phyloP scores from a whole-genome alignment of 306 rosid species.

The Glycyrrhiza uralensis region DNA sequence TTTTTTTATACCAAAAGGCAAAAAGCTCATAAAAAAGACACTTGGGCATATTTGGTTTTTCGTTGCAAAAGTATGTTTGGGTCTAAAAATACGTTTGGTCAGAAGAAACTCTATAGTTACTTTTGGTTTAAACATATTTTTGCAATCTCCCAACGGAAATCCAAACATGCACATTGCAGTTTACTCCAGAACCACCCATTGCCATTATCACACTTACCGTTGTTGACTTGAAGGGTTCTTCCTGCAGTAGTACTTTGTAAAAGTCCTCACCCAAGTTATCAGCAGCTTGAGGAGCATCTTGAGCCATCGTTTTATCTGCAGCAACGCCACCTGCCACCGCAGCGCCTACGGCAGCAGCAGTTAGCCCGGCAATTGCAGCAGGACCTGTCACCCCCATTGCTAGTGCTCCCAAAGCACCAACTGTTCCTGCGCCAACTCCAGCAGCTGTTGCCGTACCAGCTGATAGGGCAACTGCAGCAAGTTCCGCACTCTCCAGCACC shows the following conservation, averaged over 20 bases:
- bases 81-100: too few species aligned
- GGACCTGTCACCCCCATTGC: constrained; percentile 86
- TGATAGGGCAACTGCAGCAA: constrained; percentile 76
- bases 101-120: too few species aligned
- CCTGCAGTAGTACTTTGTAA: constrained; percentile 72
- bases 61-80: too few species aligned
- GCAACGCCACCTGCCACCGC: constrained; percentile 79
- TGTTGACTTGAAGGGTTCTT: constrained; percentile 96
- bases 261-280: constrained; percentile 75
- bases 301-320: constrained; percentile 53
- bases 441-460: constrained; percentile 83
- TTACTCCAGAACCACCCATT: not conserved
- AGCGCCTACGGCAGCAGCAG: constrained; percentile 93
- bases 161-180: too few species aligned
- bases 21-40: not conserved
- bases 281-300: constrained; percentile 75
- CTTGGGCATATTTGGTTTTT: too few species aligned
- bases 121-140: too few species aligned
- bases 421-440: constrained; percentile 82
- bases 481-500: constrained; percentile 93
- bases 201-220: constrained; percentile 52
- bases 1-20: not conserved
- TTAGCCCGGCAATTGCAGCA: constrained; percentile 76
- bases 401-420: constrained; percentile 74
- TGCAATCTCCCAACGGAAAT: too few species aligned